Evolutionary conservation across 1,284 basidiomycete species (phyloP).

Genomic region (Acaromyces ingoldii): DNA sequence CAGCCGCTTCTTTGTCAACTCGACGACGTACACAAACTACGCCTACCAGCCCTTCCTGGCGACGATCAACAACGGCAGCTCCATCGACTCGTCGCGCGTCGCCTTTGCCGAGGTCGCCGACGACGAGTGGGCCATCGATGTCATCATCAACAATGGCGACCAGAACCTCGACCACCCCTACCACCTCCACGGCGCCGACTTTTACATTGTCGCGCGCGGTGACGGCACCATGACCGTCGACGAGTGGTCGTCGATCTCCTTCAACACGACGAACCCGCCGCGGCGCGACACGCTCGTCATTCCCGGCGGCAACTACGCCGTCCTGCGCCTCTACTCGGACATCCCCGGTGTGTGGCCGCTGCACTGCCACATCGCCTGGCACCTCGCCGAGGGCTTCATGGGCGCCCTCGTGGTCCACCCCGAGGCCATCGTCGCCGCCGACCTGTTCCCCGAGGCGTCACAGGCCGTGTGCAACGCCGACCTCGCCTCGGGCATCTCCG

Average conservation of each 20-base stretch:
- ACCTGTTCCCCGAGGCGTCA: neutral
- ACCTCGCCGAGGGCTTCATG: conserved; percentile 33
- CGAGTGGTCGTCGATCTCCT: conserved; percentile 9
- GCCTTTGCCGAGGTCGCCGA: conserved; percentile 20
- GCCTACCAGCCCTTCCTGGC: conserved; percentile 38
- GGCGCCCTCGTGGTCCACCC: conserved; percentile 38
- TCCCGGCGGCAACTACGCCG: conserved; percentile 21
- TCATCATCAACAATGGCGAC: conserved; percentile 52
- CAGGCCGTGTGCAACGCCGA: neutral
- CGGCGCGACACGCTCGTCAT: conserved; percentile 53
- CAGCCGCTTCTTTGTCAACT: conserved; percentile 28
- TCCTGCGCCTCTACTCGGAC: conserved; percentile 36
- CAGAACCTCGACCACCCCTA: conserved; percentile 44
- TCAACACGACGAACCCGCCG: conserved; percentile 49
- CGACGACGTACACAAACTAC: conserved; percentile 30
- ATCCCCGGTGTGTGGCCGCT: conserved; percentile 26
- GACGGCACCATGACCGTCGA: conserved; percentile 31
- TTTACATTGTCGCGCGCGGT: conserved; percentile 49
- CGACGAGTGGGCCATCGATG: conserved; percentile 27
- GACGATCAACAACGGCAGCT: conserved; percentile 16
- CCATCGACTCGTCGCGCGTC: conserved; percentile 18
- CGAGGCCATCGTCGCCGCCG: conserved; percentile 12
- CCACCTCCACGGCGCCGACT: conserved; percentile 26
- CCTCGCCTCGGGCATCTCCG: neutral
- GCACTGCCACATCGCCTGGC: conserved; percentile 16